Evolutionary conservation across 192 early-diverging fungal genomes (phyloP).

Genomic region (Coemansia sp.): DNA sequence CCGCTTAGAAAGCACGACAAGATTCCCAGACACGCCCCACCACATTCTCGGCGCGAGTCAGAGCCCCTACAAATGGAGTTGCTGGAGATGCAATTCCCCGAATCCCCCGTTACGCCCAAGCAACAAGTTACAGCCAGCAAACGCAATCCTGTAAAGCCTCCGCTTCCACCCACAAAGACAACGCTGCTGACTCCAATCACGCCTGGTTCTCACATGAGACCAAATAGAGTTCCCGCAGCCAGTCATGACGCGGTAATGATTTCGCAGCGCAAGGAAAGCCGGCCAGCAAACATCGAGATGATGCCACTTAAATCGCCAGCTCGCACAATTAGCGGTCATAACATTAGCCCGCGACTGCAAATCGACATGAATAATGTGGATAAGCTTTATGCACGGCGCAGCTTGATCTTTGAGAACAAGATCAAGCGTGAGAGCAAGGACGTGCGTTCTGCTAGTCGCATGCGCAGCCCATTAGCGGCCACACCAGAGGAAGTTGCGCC

Average conservation of each 20-base stretch:
- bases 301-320: conserved; percentile 8
- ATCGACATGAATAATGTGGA: conserved; percentile 54
- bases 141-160: neutral
- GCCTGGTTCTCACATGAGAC: neutral
- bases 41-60: neutral
- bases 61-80: conserved; percentile 33
- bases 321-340: conserved; percentile 35
- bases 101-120: conserved; percentile 25
- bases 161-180: neutral
- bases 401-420: conserved; percentile 47
- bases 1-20: conserved; percentile 34
- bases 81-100: conserved; percentile 20
- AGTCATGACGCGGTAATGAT: neutral
- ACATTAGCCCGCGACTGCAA: conserved; percentile 32
- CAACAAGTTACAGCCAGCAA: neutral
- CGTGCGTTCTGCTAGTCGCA: neutral
- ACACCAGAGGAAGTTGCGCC: neutral
- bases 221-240: neutral
- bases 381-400: conserved; percentile 37
- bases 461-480: conserved; percentile 1
- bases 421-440: conserved; percentile 26
- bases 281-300: conserved; percentile 1
- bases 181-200: conserved; percentile 26
- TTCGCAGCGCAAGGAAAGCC: neutral
- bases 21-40: conserved; percentile 21